Base-by-base conservation (phyloP, 73 alveolate species). In the Diophrys appendiculata region DNA sequence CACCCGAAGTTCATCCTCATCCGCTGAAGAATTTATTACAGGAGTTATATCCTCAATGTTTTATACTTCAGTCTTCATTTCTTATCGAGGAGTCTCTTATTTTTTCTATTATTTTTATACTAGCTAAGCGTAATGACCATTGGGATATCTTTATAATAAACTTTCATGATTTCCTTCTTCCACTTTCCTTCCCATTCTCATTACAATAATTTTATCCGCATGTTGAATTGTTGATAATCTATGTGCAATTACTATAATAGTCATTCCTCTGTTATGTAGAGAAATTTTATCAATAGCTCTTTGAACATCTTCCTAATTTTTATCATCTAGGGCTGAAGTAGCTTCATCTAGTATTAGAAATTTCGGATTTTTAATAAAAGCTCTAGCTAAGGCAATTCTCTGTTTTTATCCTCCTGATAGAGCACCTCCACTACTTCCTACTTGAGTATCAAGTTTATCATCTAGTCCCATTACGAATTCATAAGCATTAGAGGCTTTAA, bases 321-420 rank as follows among this genome's bases (percentile, higher is more conserved):
- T 81, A 52, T 85, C 77, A 68, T 91, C 97, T 65, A 91, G 72
- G 56, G 94, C 95, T 34, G 89, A 73, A 1, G 95, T 89, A 30
- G 96, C 91, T 33, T 91, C 96, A 80, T 89, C 96, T 2, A 89
- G 73, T 27, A 91, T 68, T 0, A 89, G 77, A 27, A 89, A 79
- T 67, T 91, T 87, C 5, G 96, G 96, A 23, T 79, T 79, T 35
- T 86, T 90, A 0, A 92, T 64, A n/a, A 92, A 78, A 0, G 94
- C 93, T 73, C 98, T 78, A 1, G 96, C 96, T 30, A 92, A 65
- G 0, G 98, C 98, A n/a, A 92, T 93, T 81, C 98, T 91, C 76
- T 93, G 83, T 65, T 93, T 93, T 72, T 93, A 71, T 0, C 98
- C 98, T 68, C 98, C 98, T n/a, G 96, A 87, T 1, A 93, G 72